Evolutionary conservation across 306 rosid genomes (phyloP), one percentile per base, ranked within the genome.

Genomic region (Quillaja saponaria): DNA sequence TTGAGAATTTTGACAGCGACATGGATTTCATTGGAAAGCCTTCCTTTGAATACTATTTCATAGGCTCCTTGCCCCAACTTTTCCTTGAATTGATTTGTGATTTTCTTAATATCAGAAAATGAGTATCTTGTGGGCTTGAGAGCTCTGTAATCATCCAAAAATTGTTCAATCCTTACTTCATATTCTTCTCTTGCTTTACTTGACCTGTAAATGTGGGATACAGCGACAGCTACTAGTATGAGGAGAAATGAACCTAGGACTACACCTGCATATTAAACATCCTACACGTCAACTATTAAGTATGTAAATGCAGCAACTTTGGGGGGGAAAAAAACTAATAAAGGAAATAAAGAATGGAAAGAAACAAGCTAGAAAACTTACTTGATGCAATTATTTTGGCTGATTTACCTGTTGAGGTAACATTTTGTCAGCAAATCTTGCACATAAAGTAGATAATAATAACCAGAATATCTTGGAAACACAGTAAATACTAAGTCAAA

Each of bases 31-130:
- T n/a, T 49, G 0, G 73, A 68, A 16, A 68, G 49, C 7, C 49
- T 58, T 0, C 73, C 73, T 49, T 48, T 68, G 10, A n/a, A 68
- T 6, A 68, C 73, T 4, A 12, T 14, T 8, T 66, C 73, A 0
- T 68, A 17, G 2, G 72, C 58, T 46, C 72, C 72, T 18, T 67
- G 18, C 2, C 72, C 72, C 10, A 67, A 0, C 8, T 67, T 18
- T 0, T 46, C 39, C 18, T 34, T 55, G 11, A 67, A 67, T 4
- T 46, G 13, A 7, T 56, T 14, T 47, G 72, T 67, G 50, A 67
- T 57, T 15, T 64, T 67, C 9, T 47, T 57, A 15, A 67, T 34
- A 40, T 67, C 72, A 5, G 57, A 56, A 14, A 46, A 46, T 14
- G 72, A 57, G 13, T 19, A 68, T 12, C 73, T 68, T 0, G 73